Evolutionary conservation across 345 rosid species (phyloP).

Genomic region (Linum usitatissimum): DNA sequence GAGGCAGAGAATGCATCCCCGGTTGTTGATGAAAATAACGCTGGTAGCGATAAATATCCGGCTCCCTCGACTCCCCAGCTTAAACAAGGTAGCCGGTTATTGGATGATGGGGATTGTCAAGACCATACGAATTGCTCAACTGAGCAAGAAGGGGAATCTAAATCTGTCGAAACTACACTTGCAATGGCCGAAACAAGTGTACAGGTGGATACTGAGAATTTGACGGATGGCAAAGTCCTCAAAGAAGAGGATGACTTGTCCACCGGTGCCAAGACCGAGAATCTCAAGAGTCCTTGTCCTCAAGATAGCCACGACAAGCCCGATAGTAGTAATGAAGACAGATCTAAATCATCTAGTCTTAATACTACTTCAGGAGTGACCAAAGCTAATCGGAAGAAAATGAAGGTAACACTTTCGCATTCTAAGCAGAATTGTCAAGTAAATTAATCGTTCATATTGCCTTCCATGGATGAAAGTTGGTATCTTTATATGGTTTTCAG

Average conservation of each 20-base stretch:
- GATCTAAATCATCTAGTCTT: slow-evolving; percentile 28
- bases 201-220: slow-evolving; percentile 18
- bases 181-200: slow-evolving; percentile 25
- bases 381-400: slow-evolving; percentile 53
- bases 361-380: slow-evolving; percentile 28
- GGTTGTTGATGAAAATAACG: slow-evolving; percentile 19
- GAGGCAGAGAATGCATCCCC: slow-evolving; percentile 20
- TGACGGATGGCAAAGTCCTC: slow-evolving; percentile 14
- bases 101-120: slow-evolving; percentile 62
- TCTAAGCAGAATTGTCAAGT: neutral
- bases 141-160: slow-evolving; percentile 62
- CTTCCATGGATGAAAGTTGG: neutral
- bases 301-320: slow-evolving; percentile 23
- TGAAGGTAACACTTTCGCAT: slow-evolving; percentile 29
- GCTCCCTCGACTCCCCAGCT: slow-evolving; percentile 86
- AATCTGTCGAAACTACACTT: slow-evolving; percentile 79
- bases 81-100: slow-evolving; percentile 39
- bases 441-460: neutral
- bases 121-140: slow-evolving; percentile 43
- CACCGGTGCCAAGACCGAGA: slow-evolving; percentile 27
- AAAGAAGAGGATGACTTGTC: slow-evolving; percentile 41
- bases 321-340: slow-evolving; percentile 16
- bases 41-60: slow-evolving; percentile 42
- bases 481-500: slow-evolving; percentile 24
- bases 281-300: slow-evolving; percentile 8